Evolutionary conservation across 2,329 filamentous ascomycete species (phyloP).

Genomic region (Claviceps sp.): DNA sequence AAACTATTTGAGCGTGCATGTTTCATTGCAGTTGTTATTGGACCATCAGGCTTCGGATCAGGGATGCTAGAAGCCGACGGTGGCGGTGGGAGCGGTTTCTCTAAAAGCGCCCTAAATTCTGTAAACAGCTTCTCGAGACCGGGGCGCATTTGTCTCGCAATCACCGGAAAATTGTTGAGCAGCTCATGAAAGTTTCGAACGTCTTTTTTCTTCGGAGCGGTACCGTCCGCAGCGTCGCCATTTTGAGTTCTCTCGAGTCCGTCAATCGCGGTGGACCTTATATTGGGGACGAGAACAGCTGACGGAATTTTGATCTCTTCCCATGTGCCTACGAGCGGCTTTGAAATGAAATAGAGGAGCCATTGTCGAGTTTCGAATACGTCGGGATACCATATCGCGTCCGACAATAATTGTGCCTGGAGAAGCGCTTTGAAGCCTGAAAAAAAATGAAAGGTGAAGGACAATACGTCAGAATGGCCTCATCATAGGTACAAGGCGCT

Average conservation of each 20-base stretch:
- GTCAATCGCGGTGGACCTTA: conserved; percentile 23
- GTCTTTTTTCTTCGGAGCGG: conserved; percentile 60
- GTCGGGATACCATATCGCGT: conserved; percentile 80
- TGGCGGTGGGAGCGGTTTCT: conserved; percentile 69
- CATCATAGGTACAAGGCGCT: not conserved
- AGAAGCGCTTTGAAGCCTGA: conserved; percentile 82
- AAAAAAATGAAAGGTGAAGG: not conserved
- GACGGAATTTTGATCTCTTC: conserved; percentile 61
- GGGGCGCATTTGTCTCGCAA: conserved; percentile 88
- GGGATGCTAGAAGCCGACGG: conserved; percentile 48
- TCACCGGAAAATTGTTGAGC: conserved; percentile 84
- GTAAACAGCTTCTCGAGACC: conserved; percentile 81
- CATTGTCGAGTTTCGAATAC: conserved; percentile 83
- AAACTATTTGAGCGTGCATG: conserved; percentile 40
- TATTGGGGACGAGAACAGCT: conserved; percentile 42
- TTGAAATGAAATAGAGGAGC: conserved; percentile 93
- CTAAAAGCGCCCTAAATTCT: conserved; percentile 76
- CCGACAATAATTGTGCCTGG: conserved; percentile 75
- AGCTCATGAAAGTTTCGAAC: conserved; percentile 85
- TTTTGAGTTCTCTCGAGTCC: conserved; percentile 24
- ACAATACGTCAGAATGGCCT: not conserved
- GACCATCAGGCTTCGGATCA: conserved; percentile 44
- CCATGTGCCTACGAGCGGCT: conserved; percentile 70
- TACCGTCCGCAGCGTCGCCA: conserved; percentile 27
- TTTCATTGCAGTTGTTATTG: conserved; percentile 40